Evolutionary conservation across 179 eudicot genomes (phyloP).

Genomic region (Pouteria campechiana): DNA sequence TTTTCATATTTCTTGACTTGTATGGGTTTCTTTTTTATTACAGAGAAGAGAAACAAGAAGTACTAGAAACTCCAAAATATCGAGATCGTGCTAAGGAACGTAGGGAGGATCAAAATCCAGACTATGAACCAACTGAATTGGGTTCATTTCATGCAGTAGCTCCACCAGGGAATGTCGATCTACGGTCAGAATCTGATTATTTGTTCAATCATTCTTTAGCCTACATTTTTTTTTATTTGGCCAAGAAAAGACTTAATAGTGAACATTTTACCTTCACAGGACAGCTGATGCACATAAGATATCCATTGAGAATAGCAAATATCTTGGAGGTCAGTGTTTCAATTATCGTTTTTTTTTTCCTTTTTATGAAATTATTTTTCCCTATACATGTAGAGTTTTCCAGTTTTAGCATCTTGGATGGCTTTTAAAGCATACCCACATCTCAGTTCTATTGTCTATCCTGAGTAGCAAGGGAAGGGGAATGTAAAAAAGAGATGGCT

Average conservation of each 20-base stretch:
- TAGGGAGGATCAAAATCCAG: slow-evolving; percentile 94
- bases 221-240: not conserved
- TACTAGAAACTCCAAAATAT: slow-evolving; percentile 64
- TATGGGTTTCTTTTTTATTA: slow-evolving; percentile 6
- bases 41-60: slow-evolving; percentile 86
- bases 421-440: too few species aligned
- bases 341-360: not conserved
- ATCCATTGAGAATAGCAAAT: slow-evolving; percentile 97
- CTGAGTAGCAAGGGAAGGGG: too few species aligned
- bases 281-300: slow-evolving; percentile 81
- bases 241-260: too few species aligned
- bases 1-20: slow-evolving; percentile 3
- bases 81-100: slow-evolving; percentile 95
- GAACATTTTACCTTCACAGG: slow-evolving; percentile 7
- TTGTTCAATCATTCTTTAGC: too few species aligned
- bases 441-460: too few species aligned
- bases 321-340: slow-evolving; percentile 77
- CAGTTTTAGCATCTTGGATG: too few species aligned
- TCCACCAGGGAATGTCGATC: slow-evolving; percentile 78
- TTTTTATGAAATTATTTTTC: too few species aligned
- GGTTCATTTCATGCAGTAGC: slow-evolving; percentile 93
- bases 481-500: too few species aligned
- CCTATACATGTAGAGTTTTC: too few species aligned
- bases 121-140: slow-evolving; percentile 73
- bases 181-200: slow-evolving; percentile 28